Evolutionary conservation across 805 yeast species (phyloP).

Genomic region (Saccharomyces kudriavzevii): DNA sequence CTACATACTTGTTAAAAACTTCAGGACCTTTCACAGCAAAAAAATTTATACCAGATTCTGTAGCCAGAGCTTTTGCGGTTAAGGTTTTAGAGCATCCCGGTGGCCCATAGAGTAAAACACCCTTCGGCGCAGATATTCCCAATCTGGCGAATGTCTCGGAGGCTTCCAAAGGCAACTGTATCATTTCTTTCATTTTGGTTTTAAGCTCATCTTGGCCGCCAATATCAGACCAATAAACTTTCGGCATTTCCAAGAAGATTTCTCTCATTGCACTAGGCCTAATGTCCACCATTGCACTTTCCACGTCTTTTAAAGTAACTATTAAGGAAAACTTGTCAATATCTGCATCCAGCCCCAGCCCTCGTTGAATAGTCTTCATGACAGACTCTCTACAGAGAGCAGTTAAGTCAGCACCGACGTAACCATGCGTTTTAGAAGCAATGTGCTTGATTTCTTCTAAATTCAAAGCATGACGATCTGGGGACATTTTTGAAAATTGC

Average conservation of each 20-base stretch:
- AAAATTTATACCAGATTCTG: constrained; percentile 90
- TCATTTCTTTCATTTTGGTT: constrained; percentile 76
- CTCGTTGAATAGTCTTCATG: constrained; percentile 68
- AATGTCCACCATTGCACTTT: constrained; percentile 64
- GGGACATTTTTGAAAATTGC: constrained; percentile 43
- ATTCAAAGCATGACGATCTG: constrained; percentile 42
- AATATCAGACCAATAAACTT: constrained; percentile 86
- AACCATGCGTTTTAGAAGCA: constrained; percentile 85
- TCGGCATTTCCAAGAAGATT: constrained; percentile 87
- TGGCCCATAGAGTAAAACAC: constrained; percentile 90
- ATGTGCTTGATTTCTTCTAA: constrained; percentile 49
- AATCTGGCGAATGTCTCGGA: constrained; percentile 64
- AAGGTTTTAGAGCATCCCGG: constrained; percentile 96
- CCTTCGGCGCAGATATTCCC: constrained; percentile 88
- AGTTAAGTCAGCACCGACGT: constrained; percentile 91
- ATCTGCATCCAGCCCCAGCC: constrained; percentile 29
- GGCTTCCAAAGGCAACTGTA: constrained; percentile 83
- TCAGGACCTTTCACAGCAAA: constrained; percentile 97
- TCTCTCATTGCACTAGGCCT: constrained; percentile 97
- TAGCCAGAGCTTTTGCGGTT: constrained; percentile 91
- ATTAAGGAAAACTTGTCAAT: constrained; percentile 33
- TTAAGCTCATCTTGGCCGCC: constrained; percentile 90
- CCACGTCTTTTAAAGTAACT: constrained; percentile 52
- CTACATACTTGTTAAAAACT: constrained; percentile 88
- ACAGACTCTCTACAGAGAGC: constrained; percentile 86